phyloP scores from a whole-genome alignment of 169 alveolate genomes.

The Plasmodium vinckei region DNA sequence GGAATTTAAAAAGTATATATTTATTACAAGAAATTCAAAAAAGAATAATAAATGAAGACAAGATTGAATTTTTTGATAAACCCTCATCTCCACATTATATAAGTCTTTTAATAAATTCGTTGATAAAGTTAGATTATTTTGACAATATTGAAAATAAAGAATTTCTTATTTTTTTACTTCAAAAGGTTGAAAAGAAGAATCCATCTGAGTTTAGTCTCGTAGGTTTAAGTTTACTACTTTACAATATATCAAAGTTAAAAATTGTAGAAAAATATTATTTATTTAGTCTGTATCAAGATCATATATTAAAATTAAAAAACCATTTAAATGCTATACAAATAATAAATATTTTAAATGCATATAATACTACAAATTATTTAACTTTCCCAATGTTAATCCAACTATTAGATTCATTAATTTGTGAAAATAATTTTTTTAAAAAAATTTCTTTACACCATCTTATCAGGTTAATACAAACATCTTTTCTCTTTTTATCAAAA shows the following conservation, averaged over 20 bases:
- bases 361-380: background rate
- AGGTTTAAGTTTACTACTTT: slow-evolving; percentile 32
- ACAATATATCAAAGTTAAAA: slow-evolving; percentile 13
- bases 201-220: slow-evolving; percentile 25
- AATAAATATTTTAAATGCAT: slow-evolving; percentile 37
- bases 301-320: slow-evolving; percentile 20
- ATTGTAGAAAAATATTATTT: slow-evolving; percentile 12
- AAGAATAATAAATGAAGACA: slow-evolving; percentile 13
- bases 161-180: slow-evolving; percentile 4
- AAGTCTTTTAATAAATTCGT: slow-evolving; percentile 25
- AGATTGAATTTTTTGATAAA: slow-evolving; percentile 15
- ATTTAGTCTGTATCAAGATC: slow-evolving; percentile 6
- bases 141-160: background rate
- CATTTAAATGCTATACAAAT: slow-evolving; percentile 25
- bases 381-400: slow-evolving; percentile 1
- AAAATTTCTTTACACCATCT: slow-evolving; percentile 5
- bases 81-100: slow-evolving; percentile 39
- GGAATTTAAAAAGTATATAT: slow-evolving; percentile 31
- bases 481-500: background rate
- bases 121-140: background rate
- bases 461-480: slow-evolving; percentile 5
- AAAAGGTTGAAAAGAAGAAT: slow-evolving; percentile 11
- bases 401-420: background rate
- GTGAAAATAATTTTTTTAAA: background rate
- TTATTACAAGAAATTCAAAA: slow-evolving; percentile 34